Conservation (phyloP, 177 flowering plant genomes). For the Vitis hybrid region DNA sequence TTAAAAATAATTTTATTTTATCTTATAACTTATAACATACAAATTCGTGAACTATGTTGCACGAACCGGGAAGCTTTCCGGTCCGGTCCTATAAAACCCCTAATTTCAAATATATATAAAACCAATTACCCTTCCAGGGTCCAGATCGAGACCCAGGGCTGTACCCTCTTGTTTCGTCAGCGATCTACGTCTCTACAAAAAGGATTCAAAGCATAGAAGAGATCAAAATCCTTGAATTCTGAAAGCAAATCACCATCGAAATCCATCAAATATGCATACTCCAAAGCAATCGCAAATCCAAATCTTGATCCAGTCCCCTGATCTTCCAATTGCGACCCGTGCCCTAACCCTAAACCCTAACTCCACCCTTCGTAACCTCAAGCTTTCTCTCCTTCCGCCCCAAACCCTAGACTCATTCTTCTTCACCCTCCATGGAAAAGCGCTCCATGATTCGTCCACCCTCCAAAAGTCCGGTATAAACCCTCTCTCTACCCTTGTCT, state of each 20-base stretch:
- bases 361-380: slow-evolving; percentile 37
- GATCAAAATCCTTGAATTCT: neutral
- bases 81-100: too few relatives aligned
- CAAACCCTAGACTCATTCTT: slow-evolving; percentile 29
- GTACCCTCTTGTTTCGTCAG: too few relatives aligned
- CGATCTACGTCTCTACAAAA: too few relatives aligned
- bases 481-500: slow-evolving; percentile 50
- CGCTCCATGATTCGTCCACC: slow-evolving; percentile 42
- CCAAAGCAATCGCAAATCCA: slow-evolving; percentile 19
- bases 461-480: slow-evolving; percentile 26
- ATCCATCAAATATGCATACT: neutral
- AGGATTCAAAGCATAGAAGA: too few relatives aligned
- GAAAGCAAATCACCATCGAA: too few relatives aligned
- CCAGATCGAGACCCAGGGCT: too few relatives aligned
- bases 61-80: too few relatives aligned
- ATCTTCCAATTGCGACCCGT: slow-evolving; percentile 32
- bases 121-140: too few relatives aligned
- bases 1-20: too few relatives aligned
- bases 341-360: slow-evolving; percentile 41
- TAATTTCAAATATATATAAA: too few relatives aligned
- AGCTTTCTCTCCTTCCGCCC: slow-evolving; percentile 35
- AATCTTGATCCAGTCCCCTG: slow-evolving; percentile 55
- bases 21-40: too few relatives aligned
- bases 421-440: slow-evolving; percentile 60
- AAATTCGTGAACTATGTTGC: too few relatives aligned